A percentile compares a stretch with the other conserved stretches of the same genome.
Evolutionary conservation across 1,139 yeast genomes (phyloP).

Genomic region (Lizanozyma gosingica): DNA sequence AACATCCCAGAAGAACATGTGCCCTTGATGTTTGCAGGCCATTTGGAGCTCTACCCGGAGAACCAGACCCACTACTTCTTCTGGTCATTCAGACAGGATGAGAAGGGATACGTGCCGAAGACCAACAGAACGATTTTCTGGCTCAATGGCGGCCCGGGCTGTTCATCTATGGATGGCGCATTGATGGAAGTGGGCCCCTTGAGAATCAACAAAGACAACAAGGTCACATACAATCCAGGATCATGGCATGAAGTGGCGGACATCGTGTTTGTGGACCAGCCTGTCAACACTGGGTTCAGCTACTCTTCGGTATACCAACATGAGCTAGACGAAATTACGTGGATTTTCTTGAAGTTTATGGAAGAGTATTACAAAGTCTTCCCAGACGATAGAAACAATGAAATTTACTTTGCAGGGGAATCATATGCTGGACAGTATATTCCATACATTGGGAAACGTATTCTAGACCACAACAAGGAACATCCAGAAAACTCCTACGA

Average conservation of each 20-base stretch:
- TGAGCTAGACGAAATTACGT: slow-evolving; percentile 51
- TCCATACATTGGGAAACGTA: slow-evolving; percentile 71
- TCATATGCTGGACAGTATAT: slow-evolving; percentile 96
- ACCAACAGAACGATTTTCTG: slow-evolving; percentile 52
- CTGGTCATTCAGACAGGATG: slow-evolving; percentile 46
- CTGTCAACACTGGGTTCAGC: slow-evolving; percentile 90
- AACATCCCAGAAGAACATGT: slow-evolving; percentile 23
- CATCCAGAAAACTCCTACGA: slow-evolving; percentile 22
- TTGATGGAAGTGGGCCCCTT: slow-evolving; percentile 89
- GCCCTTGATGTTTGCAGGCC: slow-evolving; percentile 67
- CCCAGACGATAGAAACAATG: slow-evolving; percentile 61
- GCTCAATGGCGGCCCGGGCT: slow-evolving; percentile 97
- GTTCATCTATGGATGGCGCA: slow-evolving; percentile 97
- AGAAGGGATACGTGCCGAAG: not conserved
- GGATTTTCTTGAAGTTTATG: slow-evolving; percentile 58
- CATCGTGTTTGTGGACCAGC: slow-evolving; percentile 85
- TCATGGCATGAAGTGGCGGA: slow-evolving; percentile 82
- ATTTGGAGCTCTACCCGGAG: slow-evolving; percentile 45
- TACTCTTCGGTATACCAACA: slow-evolving; percentile 44
- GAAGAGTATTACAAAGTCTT: slow-evolving; percentile 59
- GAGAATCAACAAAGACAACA: slow-evolving; percentile 40
- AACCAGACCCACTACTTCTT: slow-evolving; percentile 64
- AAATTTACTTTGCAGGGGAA: slow-evolving; percentile 82
- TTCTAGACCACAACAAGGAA: slow-evolving; percentile 34
- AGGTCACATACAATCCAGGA: slow-evolving; percentile 54